Percentiles rank a stretch among this genome's conserved stretches.
Conservation (phyloP, 2,329 filamentous ascomycete genomes). For the Tolypocladium guangdongense region DNA sequence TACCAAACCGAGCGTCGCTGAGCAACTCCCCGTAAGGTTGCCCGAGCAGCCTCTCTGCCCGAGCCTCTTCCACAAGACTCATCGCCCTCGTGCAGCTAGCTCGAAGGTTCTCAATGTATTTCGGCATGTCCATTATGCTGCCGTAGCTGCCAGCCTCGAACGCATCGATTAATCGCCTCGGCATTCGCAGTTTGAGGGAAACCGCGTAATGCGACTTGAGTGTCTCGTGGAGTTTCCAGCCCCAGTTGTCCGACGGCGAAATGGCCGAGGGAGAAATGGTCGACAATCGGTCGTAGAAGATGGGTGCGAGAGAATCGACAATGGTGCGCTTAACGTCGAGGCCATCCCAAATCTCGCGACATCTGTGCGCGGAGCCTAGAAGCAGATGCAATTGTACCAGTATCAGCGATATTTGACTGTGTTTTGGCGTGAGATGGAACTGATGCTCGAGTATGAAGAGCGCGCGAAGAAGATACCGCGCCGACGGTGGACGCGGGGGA, state of each 20-base stretch:
- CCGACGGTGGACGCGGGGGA: conserved; percentile 7
- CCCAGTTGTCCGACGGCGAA: conserved; percentile 18
- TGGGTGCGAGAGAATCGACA: conserved; percentile 42
- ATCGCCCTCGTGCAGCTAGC: conserved; percentile 41
- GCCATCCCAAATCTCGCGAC: conserved; percentile 35
- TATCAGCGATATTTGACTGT: conserved; percentile 36
- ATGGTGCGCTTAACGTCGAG: conserved; percentile 46
- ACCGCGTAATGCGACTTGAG: conserved; percentile 34
- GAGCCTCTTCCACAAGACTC: conserved; percentile 39
- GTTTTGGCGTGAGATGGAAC: conserved; percentile 30
- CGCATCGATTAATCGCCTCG: conserved; percentile 29
- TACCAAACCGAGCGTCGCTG: conserved; percentile 35
- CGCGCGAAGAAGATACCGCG: conserved; percentile 33
- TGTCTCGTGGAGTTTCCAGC: conserved; percentile 27
- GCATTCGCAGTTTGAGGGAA: conserved; percentile 36
- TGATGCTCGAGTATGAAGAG: conserved; percentile 39
- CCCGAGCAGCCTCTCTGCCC: conserved; percentile 32
- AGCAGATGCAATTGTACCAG: conserved; percentile 40
- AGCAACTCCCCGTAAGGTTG: conserved; percentile 29
- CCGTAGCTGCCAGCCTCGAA: conserved; percentile 40
- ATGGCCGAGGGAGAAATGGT: conserved; percentile 34
- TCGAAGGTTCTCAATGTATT: conserved; percentile 31
- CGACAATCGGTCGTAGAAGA: conserved; percentile 45
- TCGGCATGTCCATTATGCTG: conserved; percentile 36
- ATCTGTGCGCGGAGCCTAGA: conserved; percentile 37